These are phyloP conservation scores for Aspergillus persii DNA, from an alignment of 2,329 filamentous ascomycete species.

Conservation along the genomic window DNA sequence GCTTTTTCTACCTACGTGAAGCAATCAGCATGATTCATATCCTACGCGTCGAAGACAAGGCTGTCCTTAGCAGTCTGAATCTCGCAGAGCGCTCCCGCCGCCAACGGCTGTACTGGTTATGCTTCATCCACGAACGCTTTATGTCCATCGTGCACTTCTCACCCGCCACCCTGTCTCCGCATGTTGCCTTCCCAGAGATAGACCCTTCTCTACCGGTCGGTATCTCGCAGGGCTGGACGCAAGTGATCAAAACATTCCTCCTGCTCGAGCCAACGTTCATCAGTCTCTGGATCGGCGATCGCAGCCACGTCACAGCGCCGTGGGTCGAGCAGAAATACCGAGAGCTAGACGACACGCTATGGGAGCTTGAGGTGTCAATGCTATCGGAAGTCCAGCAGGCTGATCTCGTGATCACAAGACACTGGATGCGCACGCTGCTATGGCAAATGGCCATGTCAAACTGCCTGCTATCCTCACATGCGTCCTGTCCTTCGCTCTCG, in stretches of 20 bases:
- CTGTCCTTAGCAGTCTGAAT: conserved; percentile 30
- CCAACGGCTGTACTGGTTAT: conserved; percentile 56
- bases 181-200: conserved; percentile 39
- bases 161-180: conserved; percentile 40
- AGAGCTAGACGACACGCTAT: conserved; percentile 42
- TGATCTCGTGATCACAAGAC: conserved; percentile 50
- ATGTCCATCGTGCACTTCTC: conserved; percentile 53
- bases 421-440: conserved; percentile 50
- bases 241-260: conserved; percentile 46
- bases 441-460: conserved; percentile 53
- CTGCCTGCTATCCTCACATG: conserved; percentile 41
- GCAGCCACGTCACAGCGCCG: conserved; percentile 35
- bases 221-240: conserved; percentile 45
- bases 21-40: conserved; percentile 48
- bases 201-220: conserved; percentile 39
- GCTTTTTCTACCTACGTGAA: conserved; percentile 53
- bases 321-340: conserved; percentile 49
- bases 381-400: conserved; percentile 47
- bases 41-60: conserved; percentile 44
- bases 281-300: conserved; percentile 44
- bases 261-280: conserved; percentile 47
- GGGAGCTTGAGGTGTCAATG: conserved; percentile 37
- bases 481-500: conserved; percentile 32
- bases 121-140: conserved; percentile 58
- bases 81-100: conserved; percentile 41